Evolutionary conservation across 768 basidiomycete species (phyloP).

Genomic region (Kwoniella bestiolae): DNA sequence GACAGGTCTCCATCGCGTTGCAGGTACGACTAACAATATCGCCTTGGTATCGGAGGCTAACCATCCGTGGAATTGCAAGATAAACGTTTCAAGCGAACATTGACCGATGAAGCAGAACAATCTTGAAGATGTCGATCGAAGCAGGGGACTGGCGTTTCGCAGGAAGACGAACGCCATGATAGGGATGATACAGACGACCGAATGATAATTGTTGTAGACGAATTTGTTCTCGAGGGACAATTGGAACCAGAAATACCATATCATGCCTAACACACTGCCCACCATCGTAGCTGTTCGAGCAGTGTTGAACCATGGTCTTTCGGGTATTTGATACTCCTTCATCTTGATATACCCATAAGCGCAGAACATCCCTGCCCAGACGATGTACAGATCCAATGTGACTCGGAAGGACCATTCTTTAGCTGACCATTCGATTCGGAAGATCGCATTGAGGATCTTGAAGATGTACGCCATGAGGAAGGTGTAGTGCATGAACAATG

Average conservation of each 20-base stretch:
- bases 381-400: constrained; percentile 84
- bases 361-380: constrained; percentile 81
- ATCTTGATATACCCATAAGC: constrained; percentile 75
- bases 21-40: constrained; percentile 76
- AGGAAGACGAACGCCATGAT: constrained; percentile 74
- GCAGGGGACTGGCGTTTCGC: constrained; percentile 72
- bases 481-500: constrained; percentile 68
- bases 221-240: constrained; percentile 77
- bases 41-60: constrained; percentile 82
- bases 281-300: constrained; percentile 62
- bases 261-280: constrained; percentile 64
- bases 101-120: constrained; percentile 80
- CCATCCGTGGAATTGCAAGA: constrained; percentile 85
- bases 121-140: constrained; percentile 72
- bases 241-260: constrained; percentile 85
- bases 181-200: constrained; percentile 78
- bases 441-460: constrained; percentile 66
- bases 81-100: constrained; percentile 89
- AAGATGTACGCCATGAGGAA: constrained; percentile 73
- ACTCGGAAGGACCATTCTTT: constrained; percentile 88
- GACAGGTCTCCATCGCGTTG: constrained; percentile 70
- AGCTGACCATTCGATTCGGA: constrained; percentile 79
- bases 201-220: constrained; percentile 84
- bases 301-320: constrained; percentile 70
- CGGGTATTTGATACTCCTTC: constrained; percentile 72